Evolutionary conservation across 768 basidiomycete species (phyloP).

Genomic region (Kwoniella dejecticola): DNA sequence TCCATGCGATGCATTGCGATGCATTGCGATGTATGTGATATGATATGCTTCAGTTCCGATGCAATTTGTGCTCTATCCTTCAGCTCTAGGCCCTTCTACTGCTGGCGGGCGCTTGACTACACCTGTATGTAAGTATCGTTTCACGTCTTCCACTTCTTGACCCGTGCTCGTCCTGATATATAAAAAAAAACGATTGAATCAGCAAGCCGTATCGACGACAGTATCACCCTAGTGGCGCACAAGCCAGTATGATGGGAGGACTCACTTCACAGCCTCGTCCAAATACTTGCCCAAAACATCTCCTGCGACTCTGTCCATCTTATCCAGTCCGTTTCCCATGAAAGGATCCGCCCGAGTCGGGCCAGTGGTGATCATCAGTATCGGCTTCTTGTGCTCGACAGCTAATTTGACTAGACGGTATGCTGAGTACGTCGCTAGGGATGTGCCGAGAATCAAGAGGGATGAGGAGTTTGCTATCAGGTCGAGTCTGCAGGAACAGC

Average conservation of each 20-base stretch:
- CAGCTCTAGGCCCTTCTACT: slow-evolving; percentile 49
- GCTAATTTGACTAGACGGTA: slow-evolving; percentile 83
- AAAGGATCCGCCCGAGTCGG: slow-evolving; percentile 77
- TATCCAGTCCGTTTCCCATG: slow-evolving; percentile 65
- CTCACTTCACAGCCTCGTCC: slow-evolving; percentile 47
- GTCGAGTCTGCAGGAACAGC: not conserved
- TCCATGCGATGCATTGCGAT: not conserved
- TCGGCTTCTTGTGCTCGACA: slow-evolving; percentile 70
- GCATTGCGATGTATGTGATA: not conserved
- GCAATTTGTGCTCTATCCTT: slow-evolving; percentile 29
- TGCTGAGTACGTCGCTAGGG: slow-evolving; percentile 89
- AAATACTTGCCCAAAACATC: slow-evolving; percentile 68
- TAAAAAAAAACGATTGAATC: too few species aligned
- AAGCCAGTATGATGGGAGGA: too few species aligned
- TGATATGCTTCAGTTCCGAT: too few species aligned
- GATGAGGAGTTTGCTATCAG: slow-evolving; percentile 59
- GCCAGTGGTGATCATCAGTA: slow-evolving; percentile 81
- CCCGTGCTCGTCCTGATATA: slow-evolving; percentile 37
- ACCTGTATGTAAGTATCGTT: slow-evolving; percentile 40
- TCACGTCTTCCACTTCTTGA: slow-evolving; percentile 41
- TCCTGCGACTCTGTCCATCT: slow-evolving; percentile 76
- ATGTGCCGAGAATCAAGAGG: slow-evolving; percentile 81
- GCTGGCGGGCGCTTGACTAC: slow-evolving; percentile 47
- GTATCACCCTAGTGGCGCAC: too few species aligned
- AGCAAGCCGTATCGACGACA: too few species aligned